These are phyloP conservation scores for Chamaecyparis obtusa DNA, from an alignment of 75 land plant species.

Conservation along the genomic window DNA sequence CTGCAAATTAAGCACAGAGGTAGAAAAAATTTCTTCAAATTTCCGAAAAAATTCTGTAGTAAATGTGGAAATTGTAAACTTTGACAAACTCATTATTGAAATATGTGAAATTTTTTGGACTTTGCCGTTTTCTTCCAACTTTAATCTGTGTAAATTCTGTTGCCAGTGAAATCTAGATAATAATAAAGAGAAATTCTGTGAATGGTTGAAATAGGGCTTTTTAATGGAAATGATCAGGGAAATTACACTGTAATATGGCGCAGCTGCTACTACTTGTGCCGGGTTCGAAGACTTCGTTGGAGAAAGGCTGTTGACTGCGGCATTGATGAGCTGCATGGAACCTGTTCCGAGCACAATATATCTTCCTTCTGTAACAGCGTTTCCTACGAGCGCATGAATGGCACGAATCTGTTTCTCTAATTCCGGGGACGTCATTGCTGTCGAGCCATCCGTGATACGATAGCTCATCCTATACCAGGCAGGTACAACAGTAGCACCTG, in stretches of 20 bases:
- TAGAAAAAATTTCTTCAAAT: too few relatives aligned
- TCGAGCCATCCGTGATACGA: not conserved
- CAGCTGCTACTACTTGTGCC: constrained; percentile 27
- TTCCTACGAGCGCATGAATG: constrained; percentile 18
- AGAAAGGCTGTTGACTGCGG: constrained; percentile 28
- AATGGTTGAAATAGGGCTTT: too few relatives aligned
- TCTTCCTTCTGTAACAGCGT: constrained; percentile 49
- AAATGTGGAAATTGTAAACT: too few relatives aligned
- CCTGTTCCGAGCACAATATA: constrained; percentile 64
- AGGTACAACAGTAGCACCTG: constrained; percentile 39
- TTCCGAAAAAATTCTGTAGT: too few relatives aligned
- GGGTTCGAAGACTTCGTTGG: constrained; percentile 19
- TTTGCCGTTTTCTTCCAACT: too few relatives aligned
- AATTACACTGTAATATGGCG: constrained; percentile 55
- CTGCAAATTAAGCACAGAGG: constrained; percentile 17
- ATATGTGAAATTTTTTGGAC: too few relatives aligned
- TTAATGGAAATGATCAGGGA: too few relatives aligned
- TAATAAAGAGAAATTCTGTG: too few relatives aligned
- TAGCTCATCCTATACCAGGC: constrained; percentile 82
- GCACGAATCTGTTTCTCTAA: constrained; percentile 18
- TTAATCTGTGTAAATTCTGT: too few relatives aligned
- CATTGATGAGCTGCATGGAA: constrained; percentile 65
- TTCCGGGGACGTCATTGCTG: constrained; percentile 22
- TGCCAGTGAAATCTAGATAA: too few relatives aligned
- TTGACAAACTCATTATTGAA: too few relatives aligned